Base-by-base conservation (phyloP, 1,284 basidiomycete species). In the Xerocomus minutiporus region DNA sequence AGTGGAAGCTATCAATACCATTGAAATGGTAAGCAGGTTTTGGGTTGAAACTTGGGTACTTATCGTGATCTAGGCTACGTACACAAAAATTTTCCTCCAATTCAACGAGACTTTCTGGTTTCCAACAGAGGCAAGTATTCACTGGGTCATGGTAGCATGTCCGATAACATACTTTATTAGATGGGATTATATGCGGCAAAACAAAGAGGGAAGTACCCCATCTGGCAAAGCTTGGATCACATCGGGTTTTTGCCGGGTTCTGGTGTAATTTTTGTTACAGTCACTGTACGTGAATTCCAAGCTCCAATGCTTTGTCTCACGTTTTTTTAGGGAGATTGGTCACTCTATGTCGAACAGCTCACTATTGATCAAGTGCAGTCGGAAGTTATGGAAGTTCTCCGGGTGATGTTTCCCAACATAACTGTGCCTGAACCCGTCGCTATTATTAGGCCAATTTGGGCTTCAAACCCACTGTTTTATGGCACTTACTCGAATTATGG, bases 401-500 rank as follows among this genome's bases (percentile, higher is more conserved):
- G 66, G 1, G 60, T 68, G 9, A 87, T 86, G 82, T 83, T 75
- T 65, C 79, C 80, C 3, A 72, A 78, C 53, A 65, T 69, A 51
- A 73, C 72, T 13, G 72, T 86, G 9, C 82, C 83, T 6, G 67
- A 74, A 2, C 83, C 83, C 0, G 60, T 71, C 3, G 78, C 75
- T 42, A 81, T 88, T 63, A 73, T 75, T 57, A 79, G 82, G 59
- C 76, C 77, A 4, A 69, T 77, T 7, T 88, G 85, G 86, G 63
- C 73, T 39, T 64, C 66, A 12, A 76, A 86, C 57, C 77, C 78
- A 6, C 68, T 86, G 15, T 84, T 75, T 67, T 75, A 81, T 11
- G 86, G 86, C 3, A 79, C 82, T 7, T 88, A 83, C 61, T 83
- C 81, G 13, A 87, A 86, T 57, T 86, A 84, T 82, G 83, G 83